Conservation (phyloP, 306 rosid species). For the Prosopis cineraria region DNA sequence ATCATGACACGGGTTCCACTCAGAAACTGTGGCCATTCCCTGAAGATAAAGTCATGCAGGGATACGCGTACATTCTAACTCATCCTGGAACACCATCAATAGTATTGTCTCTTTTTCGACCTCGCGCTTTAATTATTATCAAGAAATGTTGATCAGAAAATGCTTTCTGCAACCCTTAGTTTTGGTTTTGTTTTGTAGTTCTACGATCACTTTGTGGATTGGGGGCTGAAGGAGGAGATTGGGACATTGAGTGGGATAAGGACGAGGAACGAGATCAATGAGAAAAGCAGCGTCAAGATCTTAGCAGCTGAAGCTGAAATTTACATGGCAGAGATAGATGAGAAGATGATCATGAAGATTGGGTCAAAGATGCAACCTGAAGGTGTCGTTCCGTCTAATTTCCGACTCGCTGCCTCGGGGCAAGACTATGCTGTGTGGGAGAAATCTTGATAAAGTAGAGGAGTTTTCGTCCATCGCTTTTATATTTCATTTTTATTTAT, state of each 20-base stretch:
- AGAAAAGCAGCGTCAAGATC: conserved; percentile 51
- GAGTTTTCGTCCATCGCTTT: too few relatives aligned
- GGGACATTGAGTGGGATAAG: conserved; percentile 51
- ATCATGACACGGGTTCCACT: conserved; percentile 78
- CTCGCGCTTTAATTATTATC: neutral
- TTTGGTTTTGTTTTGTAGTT: conserved; percentile 53
- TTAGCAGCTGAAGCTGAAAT: conserved; percentile 63
- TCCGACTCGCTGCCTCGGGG: neutral
- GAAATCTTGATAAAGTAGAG: too few relatives aligned
- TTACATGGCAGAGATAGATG: conserved; percentile 62
- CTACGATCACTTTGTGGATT: conserved; percentile 73
- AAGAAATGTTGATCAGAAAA: neutral
- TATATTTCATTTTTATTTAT: too few relatives aligned
- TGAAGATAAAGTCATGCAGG: conserved; percentile 65
- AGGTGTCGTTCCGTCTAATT: conserved; percentile 9
- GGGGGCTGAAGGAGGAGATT: conserved; percentile 68
- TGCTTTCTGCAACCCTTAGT: neutral
- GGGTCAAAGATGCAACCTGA: conserved; percentile 63
- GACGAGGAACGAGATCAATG: conserved; percentile 54
- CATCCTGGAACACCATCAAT: conserved; percentile 80
- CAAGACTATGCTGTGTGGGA: neutral
- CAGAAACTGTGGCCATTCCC: conserved; percentile 71
- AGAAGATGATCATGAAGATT: conserved; percentile 69
- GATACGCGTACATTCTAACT: conserved; percentile 82
- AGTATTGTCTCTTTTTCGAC: conserved; percentile 42